Conservation (phyloP, 2,329 filamentous ascomycete species). For the Chaetomium sp. region DNA sequence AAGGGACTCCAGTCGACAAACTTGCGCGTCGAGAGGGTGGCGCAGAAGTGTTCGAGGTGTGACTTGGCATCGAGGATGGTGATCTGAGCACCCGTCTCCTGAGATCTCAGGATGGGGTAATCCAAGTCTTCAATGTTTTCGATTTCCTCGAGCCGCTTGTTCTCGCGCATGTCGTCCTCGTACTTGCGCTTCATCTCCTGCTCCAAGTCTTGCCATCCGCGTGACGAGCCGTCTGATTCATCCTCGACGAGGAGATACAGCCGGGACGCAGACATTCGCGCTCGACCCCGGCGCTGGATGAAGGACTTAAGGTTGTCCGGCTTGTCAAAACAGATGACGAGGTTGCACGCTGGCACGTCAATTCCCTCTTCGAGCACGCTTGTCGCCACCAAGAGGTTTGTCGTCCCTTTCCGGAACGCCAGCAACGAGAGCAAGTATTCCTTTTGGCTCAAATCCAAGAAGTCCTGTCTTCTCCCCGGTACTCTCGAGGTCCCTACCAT, state of each 20-base stretch:
- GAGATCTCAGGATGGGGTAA: conserved; percentile 43
- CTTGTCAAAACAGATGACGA: conserved; percentile 60
- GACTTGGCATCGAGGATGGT: conserved; percentile 71
- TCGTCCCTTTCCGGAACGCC: conserved; percentile 55
- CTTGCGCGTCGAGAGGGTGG: conserved; percentile 56
- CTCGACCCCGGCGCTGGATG: conserved; percentile 59
- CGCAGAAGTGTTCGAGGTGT: conserved; percentile 85
- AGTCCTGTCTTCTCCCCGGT: conserved; percentile 42
- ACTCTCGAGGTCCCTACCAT: conserved; percentile 58
- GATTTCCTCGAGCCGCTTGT: conserved; percentile 48
- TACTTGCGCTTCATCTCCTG: conserved; percentile 71
- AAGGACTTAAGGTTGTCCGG: conserved; percentile 57
- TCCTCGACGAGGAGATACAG: conserved; percentile 52
- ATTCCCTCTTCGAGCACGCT: conserved; percentile 69
- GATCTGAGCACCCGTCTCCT: conserved; percentile 59
- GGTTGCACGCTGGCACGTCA: conserved; percentile 65
- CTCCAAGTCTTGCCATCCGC: conserved; percentile 69
- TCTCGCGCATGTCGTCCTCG: conserved; percentile 61
- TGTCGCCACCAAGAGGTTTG: conserved; percentile 64
- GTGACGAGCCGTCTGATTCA: conserved; percentile 34
- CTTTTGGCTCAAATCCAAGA: conserved; percentile 41
- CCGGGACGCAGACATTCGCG: conserved; percentile 53
- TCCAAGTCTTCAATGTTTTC: conserved; percentile 48
- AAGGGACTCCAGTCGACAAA: conserved; percentile 69
- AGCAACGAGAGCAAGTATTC: conserved; percentile 46